A percentile compares a stretch with the other conserved stretches of the same genome.
Conservation (phyloP, 208 protist species). For the Wallacemonas sp. region DNA sequence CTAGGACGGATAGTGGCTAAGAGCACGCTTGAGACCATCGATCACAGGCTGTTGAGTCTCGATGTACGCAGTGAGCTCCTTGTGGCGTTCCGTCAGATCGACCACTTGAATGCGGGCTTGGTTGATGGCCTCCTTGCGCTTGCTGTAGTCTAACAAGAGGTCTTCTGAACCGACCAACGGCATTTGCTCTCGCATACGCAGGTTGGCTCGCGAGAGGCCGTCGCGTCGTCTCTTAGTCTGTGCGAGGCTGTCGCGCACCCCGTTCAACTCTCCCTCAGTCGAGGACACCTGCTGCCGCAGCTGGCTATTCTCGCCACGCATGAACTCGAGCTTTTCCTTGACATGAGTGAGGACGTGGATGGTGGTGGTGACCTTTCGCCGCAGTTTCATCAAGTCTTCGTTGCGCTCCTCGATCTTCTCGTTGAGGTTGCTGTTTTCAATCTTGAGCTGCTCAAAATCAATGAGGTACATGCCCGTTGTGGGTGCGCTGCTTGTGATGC, state of each 20-base stretch:
- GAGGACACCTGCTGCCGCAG: slow-evolving; percentile 86
- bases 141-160: slow-evolving; percentile 95
- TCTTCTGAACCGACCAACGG: slow-evolving; percentile 93
- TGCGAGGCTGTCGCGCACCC: slow-evolving; percentile 85
- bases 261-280: slow-evolving; percentile 88
- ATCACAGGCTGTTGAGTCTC: slow-evolving; percentile 51
- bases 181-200: slow-evolving; percentile 90
- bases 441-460: slow-evolving; percentile 99
- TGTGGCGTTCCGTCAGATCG: slow-evolving; percentile 74
- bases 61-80: slow-evolving; percentile 59
- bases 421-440: slow-evolving; percentile 98
- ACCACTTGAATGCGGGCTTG: slow-evolving; percentile 70
- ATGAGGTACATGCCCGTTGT: slow-evolving; percentile 96
- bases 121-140: slow-evolving; percentile 79
- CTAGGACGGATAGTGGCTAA: slow-evolving; percentile 60
- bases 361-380: slow-evolving; percentile 94
- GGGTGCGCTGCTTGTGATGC: slow-evolving; percentile 21
- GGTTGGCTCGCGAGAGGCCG: slow-evolving; percentile 78
- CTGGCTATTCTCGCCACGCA: slow-evolving; percentile 89
- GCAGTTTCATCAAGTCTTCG: slow-evolving; percentile 96
- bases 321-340: slow-evolving; percentile 98
- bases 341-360: slow-evolving; percentile 98
- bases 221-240: slow-evolving; percentile 93
- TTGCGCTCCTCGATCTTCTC: slow-evolving; percentile 99
- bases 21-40: slow-evolving; percentile 48